These are phyloP conservation scores for Eimeria maxima DNA, from an alignment of 169 alveolate species.

Conservation along the genomic window DNA sequence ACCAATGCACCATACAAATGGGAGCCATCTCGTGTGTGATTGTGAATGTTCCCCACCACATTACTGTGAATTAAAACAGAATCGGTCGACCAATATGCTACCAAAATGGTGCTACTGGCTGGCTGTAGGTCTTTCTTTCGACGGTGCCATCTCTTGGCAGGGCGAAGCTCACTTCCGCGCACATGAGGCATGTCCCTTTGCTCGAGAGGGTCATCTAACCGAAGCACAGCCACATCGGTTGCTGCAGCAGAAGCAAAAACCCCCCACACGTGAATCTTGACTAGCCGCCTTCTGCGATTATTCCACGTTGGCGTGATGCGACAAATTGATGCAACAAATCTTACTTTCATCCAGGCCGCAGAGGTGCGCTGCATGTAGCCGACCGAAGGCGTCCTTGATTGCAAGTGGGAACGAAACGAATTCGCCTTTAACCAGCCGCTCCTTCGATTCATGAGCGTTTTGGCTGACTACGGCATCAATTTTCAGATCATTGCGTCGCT, in stretches of 20 bases:
- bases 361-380: constrained; percentile 2
- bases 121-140: background rate
- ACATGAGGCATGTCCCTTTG: background rate
- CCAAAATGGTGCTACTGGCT: background rate
- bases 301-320: background rate
- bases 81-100: too few relatives aligned
- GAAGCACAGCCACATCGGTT: constrained; percentile 72
- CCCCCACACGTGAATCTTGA: background rate
- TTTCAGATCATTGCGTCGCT: background rate
- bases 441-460: background rate
- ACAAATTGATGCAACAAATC: background rate
- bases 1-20: background rate
- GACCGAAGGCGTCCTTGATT: constrained; percentile 43
- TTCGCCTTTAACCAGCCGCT: background rate
- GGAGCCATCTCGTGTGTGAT: background rate
- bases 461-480: background rate
- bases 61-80: too few relatives aligned
- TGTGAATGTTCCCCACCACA: background rate
- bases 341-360: constrained; percentile 51
- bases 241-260: constrained; percentile 23
- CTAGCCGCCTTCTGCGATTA: background rate
- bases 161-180: background rate
- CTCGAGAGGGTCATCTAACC: background rate
- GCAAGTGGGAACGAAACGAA: constrained; percentile 15
- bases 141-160: background rate